These are phyloP conservation scores for Chytriomyces confervae DNA, from an alignment of 192 early-diverging fungal species.

Conservation along the genomic window DNA sequence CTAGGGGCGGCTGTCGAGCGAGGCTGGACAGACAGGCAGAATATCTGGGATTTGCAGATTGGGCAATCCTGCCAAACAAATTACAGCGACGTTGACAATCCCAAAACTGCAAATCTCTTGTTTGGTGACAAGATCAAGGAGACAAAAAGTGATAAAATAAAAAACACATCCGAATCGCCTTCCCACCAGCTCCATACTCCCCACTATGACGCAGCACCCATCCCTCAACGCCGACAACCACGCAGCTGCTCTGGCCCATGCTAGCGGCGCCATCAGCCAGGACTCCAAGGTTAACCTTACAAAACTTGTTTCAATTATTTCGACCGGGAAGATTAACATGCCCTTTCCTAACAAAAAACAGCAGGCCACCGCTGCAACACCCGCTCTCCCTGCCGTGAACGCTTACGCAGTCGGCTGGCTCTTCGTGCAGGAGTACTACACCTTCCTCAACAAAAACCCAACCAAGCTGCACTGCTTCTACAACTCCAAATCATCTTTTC, in stretches of 20 bases:
- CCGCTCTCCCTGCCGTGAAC: constrained; percentile 29
- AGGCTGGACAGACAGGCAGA: background rate
- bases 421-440: constrained; percentile 95
- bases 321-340: no score
- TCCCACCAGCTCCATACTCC: background rate
- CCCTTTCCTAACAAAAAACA: no score
- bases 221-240: background rate
- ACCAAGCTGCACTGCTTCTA: constrained; percentile 84
- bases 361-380: background rate
- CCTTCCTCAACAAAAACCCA: constrained; percentile 85
- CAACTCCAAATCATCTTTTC: constrained; percentile 80
- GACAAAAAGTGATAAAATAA: background rate
- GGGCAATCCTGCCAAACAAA: background rate
- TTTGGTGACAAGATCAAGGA: background rate
- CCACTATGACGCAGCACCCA: background rate
- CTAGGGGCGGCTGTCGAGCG: background rate
- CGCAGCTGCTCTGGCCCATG: background rate
- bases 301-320: no score
- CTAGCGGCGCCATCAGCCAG: background rate
- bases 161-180: background rate
- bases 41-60: background rate
- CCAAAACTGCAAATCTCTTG: background rate
- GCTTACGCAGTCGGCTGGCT: constrained; percentile 83
- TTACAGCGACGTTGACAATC: background rate
- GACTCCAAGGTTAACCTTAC: background rate